Evolutionary conservation across 225 moss, liverwort and hornwort species (phyloP).

Genomic region (Sphagnum tenellum): DNA sequence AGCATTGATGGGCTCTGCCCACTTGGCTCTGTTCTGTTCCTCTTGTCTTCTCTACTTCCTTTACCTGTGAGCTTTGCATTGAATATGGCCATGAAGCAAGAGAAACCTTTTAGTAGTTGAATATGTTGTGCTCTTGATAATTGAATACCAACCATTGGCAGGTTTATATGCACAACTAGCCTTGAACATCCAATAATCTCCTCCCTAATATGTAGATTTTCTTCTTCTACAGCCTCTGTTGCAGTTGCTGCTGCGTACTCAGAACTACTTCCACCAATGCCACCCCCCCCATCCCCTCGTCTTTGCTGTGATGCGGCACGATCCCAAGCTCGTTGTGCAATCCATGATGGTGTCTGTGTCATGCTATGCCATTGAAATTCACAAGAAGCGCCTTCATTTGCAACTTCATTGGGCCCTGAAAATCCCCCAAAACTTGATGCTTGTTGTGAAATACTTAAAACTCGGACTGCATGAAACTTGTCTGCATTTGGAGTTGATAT

Average conservation of each 20-base stretch:
- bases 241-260: slow-evolving; percentile 92
- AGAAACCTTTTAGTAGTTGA: slow-evolving; percentile 46
- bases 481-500: slow-evolving; percentile 20
- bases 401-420: slow-evolving; percentile 14
- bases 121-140: slow-evolving; percentile 70
- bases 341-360: slow-evolving; percentile 50
- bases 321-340: slow-evolving; percentile 89
- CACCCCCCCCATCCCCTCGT: slow-evolving; percentile 84
- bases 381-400: slow-evolving; percentile 45
- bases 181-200: slow-evolving; percentile 69
- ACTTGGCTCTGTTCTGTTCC: slow-evolving; percentile 12
- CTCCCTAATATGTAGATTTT: slow-evolving; percentile 58
- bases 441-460: slow-evolving; percentile 20
- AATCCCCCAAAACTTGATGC: slow-evolving; percentile 14
- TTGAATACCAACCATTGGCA: slow-evolving; percentile 52
- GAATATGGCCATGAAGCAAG: slow-evolving; percentile 29
- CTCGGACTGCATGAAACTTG: slow-evolving; percentile 10
- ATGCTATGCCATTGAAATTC: slow-evolving; percentile 64
- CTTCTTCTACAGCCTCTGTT: slow-evolving; percentile 73
- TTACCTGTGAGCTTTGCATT: slow-evolving; percentile 3
- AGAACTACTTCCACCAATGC: slow-evolving; percentile 84
- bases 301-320: slow-evolving; percentile 68
- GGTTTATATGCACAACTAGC: slow-evolving; percentile 47
- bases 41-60: not conserved
- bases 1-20: slow-evolving; percentile 18